Conservation (phyloP, 2,329 filamentous ascomycete genomes). For the Epichloe aotearoae region DNA sequence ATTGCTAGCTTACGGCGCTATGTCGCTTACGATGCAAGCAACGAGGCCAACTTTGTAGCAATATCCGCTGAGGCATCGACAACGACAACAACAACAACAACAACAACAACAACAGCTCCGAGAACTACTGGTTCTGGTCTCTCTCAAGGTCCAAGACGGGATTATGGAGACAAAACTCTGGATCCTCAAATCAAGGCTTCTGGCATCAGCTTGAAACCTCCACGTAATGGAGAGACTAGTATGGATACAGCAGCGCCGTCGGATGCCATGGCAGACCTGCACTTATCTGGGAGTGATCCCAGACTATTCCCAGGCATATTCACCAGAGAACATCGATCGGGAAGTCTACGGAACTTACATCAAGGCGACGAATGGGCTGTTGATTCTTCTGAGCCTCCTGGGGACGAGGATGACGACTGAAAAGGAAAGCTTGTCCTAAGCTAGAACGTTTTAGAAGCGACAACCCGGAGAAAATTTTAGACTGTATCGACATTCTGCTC, state of each 20-base stretch:
- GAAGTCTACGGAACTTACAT: conserved; percentile 23
- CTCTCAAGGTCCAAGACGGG: not conserved
- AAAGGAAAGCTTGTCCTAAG: not conserved
- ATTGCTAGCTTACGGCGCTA: conserved; percentile 28
- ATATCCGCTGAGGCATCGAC: not conserved
- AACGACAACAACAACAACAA: not conserved
- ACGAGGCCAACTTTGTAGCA: conserved; percentile 8
- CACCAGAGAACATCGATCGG: conserved; percentile 31
- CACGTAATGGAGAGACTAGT: not conserved
- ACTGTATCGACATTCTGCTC: too few species aligned
- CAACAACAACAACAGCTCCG: not conserved
- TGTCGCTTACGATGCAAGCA: conserved; percentile 20
- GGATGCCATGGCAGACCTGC: conserved; percentile 28
- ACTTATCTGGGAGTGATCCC: conserved; percentile 48
- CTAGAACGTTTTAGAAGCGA: too few species aligned
- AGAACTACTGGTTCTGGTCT: not conserved
- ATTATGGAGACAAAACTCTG: not conserved
- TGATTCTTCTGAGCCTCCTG: conserved; percentile 8
- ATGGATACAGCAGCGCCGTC: conserved; percentile 24
- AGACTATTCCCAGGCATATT: conserved; percentile 62
- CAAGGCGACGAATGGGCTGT: conserved; percentile 13
- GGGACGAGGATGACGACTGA: conserved; percentile 7
- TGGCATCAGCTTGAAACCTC: not conserved
- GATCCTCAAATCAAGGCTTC: not conserved
- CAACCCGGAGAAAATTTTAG: too few species aligned